A percentile compares a stretch with the other conserved stretches of the same genome.
phyloP scores from a whole-genome alignment of 495 filamentous ascomycete genomes.

The Ascodesmis nigricans region DNA sequence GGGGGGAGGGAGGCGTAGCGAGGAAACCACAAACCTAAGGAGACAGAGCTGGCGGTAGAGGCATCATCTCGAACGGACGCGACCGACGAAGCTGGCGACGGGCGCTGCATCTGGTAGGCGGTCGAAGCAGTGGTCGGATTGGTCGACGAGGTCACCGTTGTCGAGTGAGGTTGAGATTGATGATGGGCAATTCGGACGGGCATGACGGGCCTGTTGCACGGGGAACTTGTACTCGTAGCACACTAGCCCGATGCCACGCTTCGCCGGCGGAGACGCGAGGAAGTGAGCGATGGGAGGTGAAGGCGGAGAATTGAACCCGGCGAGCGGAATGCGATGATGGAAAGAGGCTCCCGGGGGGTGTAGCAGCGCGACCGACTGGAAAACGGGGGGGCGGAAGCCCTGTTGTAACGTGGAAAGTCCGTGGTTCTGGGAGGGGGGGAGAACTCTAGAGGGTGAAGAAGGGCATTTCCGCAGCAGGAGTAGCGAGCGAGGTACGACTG shows the following conservation, averaged over 20 bases:
- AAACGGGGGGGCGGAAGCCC: conserved; percentile 3
- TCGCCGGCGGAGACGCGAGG: conserved; percentile 9
- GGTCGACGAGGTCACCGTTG: conserved; percentile 15
- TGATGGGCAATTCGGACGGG: conserved; percentile 21
- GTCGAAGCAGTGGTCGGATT: conserved; percentile 14
- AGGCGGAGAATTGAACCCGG: conserved; percentile 6
- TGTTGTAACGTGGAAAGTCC: no score
- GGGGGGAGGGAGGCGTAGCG: neutral
- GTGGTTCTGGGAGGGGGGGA: no score
- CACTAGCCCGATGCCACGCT: no score
- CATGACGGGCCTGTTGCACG: conserved; percentile 20
- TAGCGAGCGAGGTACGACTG: no score
- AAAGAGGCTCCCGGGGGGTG: conserved; percentile 9
- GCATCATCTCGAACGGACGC: conserved; percentile 19
- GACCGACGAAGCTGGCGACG: conserved; percentile 17
- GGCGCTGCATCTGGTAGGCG: conserved; percentile 17
- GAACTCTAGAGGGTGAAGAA: no score
- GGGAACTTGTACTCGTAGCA: no score
- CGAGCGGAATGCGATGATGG: conserved; percentile 4
- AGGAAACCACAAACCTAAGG: conserved; percentile 14
- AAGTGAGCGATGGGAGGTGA: conserved; percentile 11
- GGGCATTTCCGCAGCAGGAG: no score
- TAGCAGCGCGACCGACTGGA: conserved; percentile 1
- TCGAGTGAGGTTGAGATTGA: conserved; percentile 16
- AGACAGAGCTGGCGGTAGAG: conserved; percentile 19